Percentiles rank a stretch among this genome's conserved stretches.
Conservation (phyloP, 106 monocot species). For the Apostasia ramifera region DNA sequence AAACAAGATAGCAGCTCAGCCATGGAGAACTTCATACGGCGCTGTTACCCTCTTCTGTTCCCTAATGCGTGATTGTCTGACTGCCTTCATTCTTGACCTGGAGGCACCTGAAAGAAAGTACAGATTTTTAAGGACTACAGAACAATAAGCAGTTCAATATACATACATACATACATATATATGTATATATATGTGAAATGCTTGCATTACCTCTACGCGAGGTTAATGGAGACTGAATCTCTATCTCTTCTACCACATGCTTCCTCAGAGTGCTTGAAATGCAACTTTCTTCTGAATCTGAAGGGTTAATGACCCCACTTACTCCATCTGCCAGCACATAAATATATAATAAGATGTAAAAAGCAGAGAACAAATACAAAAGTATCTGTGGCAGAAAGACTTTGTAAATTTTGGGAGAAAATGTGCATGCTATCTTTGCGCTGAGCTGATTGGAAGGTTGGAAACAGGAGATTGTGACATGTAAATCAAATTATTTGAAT, state of each 20-base stretch:
- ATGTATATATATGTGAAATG: neutral
- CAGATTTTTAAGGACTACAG: no score
- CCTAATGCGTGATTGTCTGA: slow-evolving; percentile 2
- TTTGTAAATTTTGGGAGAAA: no score
- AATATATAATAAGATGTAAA: neutral
- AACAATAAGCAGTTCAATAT: neutral
- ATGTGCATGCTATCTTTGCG: no score
- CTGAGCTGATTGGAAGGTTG: no score
- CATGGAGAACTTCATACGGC: slow-evolving; percentile 15
- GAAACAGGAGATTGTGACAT: no score
- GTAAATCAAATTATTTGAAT: no score
- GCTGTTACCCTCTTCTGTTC: slow-evolving; percentile 9
- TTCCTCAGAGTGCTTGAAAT: slow-evolving; percentile 15
- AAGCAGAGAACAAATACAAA: neutral
- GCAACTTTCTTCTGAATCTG: slow-evolving; percentile 23
- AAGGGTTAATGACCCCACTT: slow-evolving; percentile 50
- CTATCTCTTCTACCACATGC: slow-evolving; percentile 23
- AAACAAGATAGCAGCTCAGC: neutral
- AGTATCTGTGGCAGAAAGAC: no score
- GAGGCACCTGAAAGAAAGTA: slow-evolving; percentile 12
- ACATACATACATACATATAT: neutral
- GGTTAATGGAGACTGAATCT: slow-evolving; percentile 45
- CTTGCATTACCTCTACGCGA: slow-evolving; percentile 38
- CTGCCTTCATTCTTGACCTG: slow-evolving; percentile 20
- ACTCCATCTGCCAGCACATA: slow-evolving; percentile 28